Conservation (phyloP, 331 rosid species). For the Quercus phellos region DNA sequence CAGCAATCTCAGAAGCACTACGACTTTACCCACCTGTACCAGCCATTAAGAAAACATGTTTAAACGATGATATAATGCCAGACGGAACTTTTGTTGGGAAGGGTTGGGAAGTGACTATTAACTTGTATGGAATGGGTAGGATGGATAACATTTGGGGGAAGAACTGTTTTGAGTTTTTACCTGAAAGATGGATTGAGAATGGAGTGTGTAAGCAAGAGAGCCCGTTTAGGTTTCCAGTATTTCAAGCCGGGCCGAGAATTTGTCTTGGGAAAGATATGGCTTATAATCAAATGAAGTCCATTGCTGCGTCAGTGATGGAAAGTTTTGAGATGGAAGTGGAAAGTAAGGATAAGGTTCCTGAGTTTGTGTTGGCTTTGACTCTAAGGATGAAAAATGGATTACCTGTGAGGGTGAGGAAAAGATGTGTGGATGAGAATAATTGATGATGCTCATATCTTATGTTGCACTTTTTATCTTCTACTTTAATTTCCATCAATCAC, state of each 20-base stretch:
- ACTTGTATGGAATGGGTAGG: slow-evolving; percentile 70
- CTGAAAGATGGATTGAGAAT: slow-evolving; percentile 63
- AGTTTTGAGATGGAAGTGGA: slow-evolving; percentile 34
- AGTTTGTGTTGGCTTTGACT: slow-evolving; percentile 41
- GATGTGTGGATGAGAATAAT: neutral
- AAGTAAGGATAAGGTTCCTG: slow-evolving; percentile 29
- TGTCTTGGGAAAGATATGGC: slow-evolving; percentile 73
- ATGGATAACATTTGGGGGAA: slow-evolving; percentile 64
- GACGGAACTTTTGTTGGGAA: slow-evolving; percentile 46
- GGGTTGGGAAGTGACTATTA: slow-evolving; percentile 42
- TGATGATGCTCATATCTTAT: no score
- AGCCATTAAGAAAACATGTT: slow-evolving; percentile 28
- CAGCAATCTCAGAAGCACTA: slow-evolving; percentile 56
- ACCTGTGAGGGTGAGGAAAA: slow-evolving; percentile 10
- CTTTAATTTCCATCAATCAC: no score
- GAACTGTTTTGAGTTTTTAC: slow-evolving; percentile 30
- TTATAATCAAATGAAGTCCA: slow-evolving; percentile 70
- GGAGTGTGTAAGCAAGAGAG: slow-evolving; percentile 38
- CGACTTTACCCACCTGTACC: slow-evolving; percentile 62
- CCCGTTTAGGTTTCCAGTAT: slow-evolving; percentile 49
- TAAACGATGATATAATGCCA: slow-evolving; percentile 43
- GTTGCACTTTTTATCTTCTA: no score
- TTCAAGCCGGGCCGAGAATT: slow-evolving; percentile 67
- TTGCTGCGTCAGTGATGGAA: slow-evolving; percentile 47
- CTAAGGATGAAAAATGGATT: slow-evolving; percentile 55